Base-by-base conservation (phyloP, 768 basidiomycete genomes). In the Rhizopogon sp. region DNA sequence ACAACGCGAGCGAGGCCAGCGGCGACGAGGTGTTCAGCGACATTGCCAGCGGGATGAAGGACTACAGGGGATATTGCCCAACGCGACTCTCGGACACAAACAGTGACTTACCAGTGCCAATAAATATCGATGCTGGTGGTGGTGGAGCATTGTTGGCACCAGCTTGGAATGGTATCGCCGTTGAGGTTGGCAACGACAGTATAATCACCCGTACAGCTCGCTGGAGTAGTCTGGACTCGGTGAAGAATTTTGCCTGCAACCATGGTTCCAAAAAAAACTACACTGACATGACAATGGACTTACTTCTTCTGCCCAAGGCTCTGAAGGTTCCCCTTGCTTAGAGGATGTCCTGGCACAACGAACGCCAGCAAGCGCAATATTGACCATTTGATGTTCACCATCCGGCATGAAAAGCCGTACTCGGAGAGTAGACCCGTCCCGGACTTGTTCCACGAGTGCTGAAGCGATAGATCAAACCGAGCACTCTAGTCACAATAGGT, bases 361-460 rank as follows among this genome's bases (percentile, higher is more conserved):
- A 49, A 93, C 84, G 43, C 93, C 93, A 29, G 93, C 90, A 56
- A 92, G 78, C 7, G 87, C 79, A 59, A 98, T 80, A 66, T 93
- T 97, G 68, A 88, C 78, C 54, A 95, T 78, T 73, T 97, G 97
- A 66, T 99, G 97, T 55, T 90, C 84, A 10, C 86, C 88, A 43
- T 90, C 85, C 16, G 93, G 88, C 76, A 98, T 82, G 53, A 97
- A 75, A 45, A 98, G 80, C 49, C 97, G 86, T 46, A 89, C 83
- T 20, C 96, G 88, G 31, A 98, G 73, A 29, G 92, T 95, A 20
- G 90, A 88, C 47, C 94, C 96, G 66, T 98, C 95, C 49, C 90
- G 82, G 51, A 98, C 93, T 66, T 90, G 87, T 72, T 99, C 96
- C 56, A 98, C 91, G 57, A 98, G 81, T 46, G 89, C 94, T 95